Base-by-base conservation (phyloP, 2,329 filamentous ascomycete species). In the Didymella glomerata region DNA sequence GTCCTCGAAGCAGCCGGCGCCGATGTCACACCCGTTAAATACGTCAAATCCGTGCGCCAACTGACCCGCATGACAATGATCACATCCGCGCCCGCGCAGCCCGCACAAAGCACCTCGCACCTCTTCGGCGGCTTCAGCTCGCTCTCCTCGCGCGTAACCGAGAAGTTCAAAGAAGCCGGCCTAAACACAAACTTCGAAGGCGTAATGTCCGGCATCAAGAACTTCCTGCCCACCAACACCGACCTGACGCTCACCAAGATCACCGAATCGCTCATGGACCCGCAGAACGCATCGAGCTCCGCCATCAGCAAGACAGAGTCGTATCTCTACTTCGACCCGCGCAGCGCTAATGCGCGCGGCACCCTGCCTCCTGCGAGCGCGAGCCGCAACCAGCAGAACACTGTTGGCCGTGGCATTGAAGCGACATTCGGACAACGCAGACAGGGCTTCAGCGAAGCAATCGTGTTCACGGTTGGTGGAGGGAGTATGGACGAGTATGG, bases 401-500 rank as follows among this genome's bases (percentile, higher is more conserved):
- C 61, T 78, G 79, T 65, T 72, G 77, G 73, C 34, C 77, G 62
- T 75, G 92, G 92, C 3, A 91, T 90, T 24, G 85, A 86, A 32
- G 93, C 93, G 7, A 96, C 88, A 54, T 98, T 98, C 77, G 95
- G 94, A 1, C 94, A 98, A 78, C 82, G 93, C 60, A 83, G 94
- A 54, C 93, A 97, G 72, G 93, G 92, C 0, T 97, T 94, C 77
- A 91, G 87, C 48, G 93, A 97, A 71, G 91, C 92, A 1, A 89
- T 97, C 54, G 92, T 97, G n/a, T 97, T 97, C 74, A 94, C 92
- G 0, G 92, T 79, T 3, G 95, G 95, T 4, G 95, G 96, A 46
- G 95, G 95, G 41, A 97, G 93, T 75, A 98, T 99, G 91, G 95
- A 99, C 69, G 95, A 99, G 77, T 99, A 98, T 75, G 94, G 93